Base-by-base conservation (phyloP, 768 basidiomycete species). In the Tulasnella sp. region DNA sequence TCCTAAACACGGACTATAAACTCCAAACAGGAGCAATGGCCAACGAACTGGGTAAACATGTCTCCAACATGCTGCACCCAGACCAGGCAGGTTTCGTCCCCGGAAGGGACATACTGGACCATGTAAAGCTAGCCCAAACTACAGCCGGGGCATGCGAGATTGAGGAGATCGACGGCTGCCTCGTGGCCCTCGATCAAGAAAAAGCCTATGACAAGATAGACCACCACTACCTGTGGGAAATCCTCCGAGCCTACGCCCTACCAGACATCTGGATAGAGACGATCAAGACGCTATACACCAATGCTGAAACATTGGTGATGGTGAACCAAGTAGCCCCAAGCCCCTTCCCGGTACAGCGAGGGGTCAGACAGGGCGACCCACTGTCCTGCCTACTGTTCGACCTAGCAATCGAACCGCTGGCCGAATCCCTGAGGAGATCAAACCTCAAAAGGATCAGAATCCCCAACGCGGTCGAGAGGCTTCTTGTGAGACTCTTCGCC, bases 151-250 rank as follows among this genome's bases (percentile, higher is more conserved):
- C 2, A 1, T 78, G 77, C 75, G 75, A 78, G 2, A 20, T 44
- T 3, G 48, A 37, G 11, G 75, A 77, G 15, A 15, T n/a, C n/a
- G 51, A 78, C n/a, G 77, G 77, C 0, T n/a, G 23, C 44, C 18
- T 78, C 10, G 57, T 75, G 2, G 42, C 74, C 10, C 74, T 75
- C 5, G 74, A 75, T 37, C 70, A 75, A 77, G 75, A 78, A n/a
- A 78, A 78, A 51, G 77, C 77, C 11, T 78, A 78, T 48, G 77
- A 78, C 48, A 77, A 37, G n/a, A 78, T 78, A 5, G 46, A 71
- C 29, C 77, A 78, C 23, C 7, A 37, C 29, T 77, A 77, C 35
- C 16, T 77, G 9, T 77, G 76, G 76, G 39, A 74, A 5, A 77
- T 74, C 0, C 71, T 77, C 1, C 2, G n/a, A 26, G 23, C 16